Percentiles rank a stretch among this genome's conserved stretches.
These are phyloP conservation scores for Isabelozyma rhagii DNA, from an alignment of 805 yeast genomes.

Conservation along the genomic window DNA sequence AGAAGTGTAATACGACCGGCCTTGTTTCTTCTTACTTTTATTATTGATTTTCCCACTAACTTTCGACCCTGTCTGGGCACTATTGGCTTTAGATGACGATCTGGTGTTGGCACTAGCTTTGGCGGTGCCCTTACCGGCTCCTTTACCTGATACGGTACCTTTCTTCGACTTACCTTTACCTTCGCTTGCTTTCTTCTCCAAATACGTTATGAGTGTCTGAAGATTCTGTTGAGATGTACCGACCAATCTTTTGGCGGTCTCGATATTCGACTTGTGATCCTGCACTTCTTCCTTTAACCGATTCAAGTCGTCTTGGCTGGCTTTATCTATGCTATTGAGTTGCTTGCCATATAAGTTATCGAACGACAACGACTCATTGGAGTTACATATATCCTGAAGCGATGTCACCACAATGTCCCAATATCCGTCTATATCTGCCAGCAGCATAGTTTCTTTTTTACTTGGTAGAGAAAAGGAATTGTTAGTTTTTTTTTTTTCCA, in stretches of 20 bases:
- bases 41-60: constrained; percentile 9
- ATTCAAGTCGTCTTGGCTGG: constrained; percentile 37
- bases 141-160: constrained; percentile 8
- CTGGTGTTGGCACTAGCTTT: neutral
- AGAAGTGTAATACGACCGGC: constrained; percentile 49
- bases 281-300: constrained; percentile 37
- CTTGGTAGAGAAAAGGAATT: too few relatives aligned
- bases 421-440: constrained; percentile 47
- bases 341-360: constrained; percentile 34
- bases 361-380: constrained; percentile 53
- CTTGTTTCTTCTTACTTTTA: constrained; percentile 25
- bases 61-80: constrained; percentile 4
- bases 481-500: neutral
- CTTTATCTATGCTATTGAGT: constrained; percentile 22
- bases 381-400: constrained; percentile 63
- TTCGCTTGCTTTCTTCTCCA: constrained; percentile 14
- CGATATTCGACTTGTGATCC: constrained; percentile 57
- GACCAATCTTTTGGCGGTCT: constrained; percentile 41
- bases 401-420: constrained; percentile 71
- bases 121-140: constrained; percentile 5
- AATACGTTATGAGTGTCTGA: constrained; percentile 37
- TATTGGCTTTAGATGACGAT: constrained; percentile 4
- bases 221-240: constrained; percentile 45
- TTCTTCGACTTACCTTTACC: constrained; percentile 5
- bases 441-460: constrained; percentile 1